Evolutionary conservation across 192 early-diverging fungal species (phyloP).

Genomic region (Coemansia sp.): DNA sequence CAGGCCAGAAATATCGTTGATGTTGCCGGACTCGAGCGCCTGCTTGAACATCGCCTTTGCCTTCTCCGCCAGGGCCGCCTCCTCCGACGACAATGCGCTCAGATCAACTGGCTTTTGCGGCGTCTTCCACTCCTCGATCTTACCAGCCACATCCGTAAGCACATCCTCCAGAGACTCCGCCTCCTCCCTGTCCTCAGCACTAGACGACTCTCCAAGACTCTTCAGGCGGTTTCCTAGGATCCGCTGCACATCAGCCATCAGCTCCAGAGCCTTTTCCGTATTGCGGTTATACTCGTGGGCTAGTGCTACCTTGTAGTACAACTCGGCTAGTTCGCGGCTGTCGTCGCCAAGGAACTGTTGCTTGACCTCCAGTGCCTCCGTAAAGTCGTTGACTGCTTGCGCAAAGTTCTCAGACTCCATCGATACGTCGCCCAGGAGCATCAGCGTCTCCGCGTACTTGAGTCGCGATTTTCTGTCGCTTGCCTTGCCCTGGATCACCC

Average conservation of each 20-base stretch:
- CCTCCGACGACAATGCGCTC: conserved; percentile 24
- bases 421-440: conserved; percentile 80
- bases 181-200: conserved; percentile 23
- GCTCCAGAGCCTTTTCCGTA: conserved; percentile 34
- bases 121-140: conserved; percentile 51
- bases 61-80: conserved; percentile 33
- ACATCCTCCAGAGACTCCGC: conserved; percentile 31
- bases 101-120: conserved; percentile 31
- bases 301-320: conserved; percentile 55
- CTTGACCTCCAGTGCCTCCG: conserved; percentile 36
- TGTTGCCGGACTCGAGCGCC: conserved; percentile 44
- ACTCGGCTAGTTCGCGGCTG: conserved; percentile 52
- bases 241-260: conserved; percentile 46
- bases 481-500: conserved; percentile 71
- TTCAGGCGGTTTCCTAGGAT: conserved; percentile 36
- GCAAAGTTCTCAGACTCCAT: conserved; percentile 75
- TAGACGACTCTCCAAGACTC: conserved; percentile 4
- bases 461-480: conserved; percentile 60
- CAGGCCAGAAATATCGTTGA: conserved; percentile 42
- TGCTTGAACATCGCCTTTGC: conserved; percentile 43
- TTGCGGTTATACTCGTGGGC: conserved; percentile 54
- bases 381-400: conserved; percentile 51
- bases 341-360: conserved; percentile 33
- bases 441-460: conserved; percentile 62
- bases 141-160: conserved; percentile 37